Base-by-base conservation (phyloP, 305 asterid species). In the Lippia alba region DNA sequence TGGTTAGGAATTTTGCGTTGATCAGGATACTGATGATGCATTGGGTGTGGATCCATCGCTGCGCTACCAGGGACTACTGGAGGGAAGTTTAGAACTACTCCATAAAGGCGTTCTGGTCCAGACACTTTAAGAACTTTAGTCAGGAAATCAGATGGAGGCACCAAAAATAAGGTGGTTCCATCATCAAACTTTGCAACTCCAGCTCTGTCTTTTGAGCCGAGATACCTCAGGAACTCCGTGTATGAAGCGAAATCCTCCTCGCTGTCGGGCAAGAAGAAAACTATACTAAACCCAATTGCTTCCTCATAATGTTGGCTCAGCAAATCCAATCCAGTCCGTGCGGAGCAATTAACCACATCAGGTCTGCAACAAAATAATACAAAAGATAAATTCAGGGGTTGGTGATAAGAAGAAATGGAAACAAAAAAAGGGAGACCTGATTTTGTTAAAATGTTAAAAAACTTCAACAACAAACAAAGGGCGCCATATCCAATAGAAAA, bases 91-190 rank as follows among this genome's bases (percentile, higher is more conserved):
- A 94, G 78, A 80, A 94, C 92, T 45, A 94, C 96, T 50, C 99
- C 99, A 81, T 92, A 94, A 33, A 92, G 94, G 79, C 98, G 95
- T 73, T 81, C 88, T 18, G 98, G 99, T 41, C 98, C 99, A 75
- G 76, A 69, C 66, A 94, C 85, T 76, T 86, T 87, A 56, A 94
- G 90, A 77, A 94, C 94, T 2, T 82, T 74, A 16, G 83, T 79
- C 14, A 94, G 86, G 75, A 94, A 92, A 60, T 87, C 90, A 34
- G 99, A 94, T 36, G 99, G 99, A 64, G 99, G 99, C 76, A 94
- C 99, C 88, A 94, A 82, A 79, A 94, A 94, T 60, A 94, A 76
- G 34, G 97, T 92, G 65, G 98, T 89, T 49, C 98, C 96, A 78
- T 94, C 96, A 50, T 82, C 90, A 75, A 92, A 92, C 81, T 89